phyloP scores from a whole-genome alignment of 441 rosid species.

The Aleurites moluccanus region DNA sequence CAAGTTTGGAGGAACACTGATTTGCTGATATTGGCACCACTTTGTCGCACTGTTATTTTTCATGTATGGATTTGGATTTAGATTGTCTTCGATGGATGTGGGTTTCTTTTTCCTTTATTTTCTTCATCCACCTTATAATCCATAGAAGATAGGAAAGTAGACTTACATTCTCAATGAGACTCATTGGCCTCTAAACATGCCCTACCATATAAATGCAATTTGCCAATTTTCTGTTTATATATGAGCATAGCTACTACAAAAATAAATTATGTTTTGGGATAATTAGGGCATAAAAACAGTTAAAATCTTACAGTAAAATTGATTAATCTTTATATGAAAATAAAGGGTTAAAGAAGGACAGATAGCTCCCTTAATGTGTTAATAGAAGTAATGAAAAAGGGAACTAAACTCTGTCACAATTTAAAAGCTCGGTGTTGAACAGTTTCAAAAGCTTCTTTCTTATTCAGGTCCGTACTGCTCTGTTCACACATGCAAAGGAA shows the following conservation, averaged over 20 bases:
- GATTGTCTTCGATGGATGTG: not conserved
- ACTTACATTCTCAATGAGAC: not conserved
- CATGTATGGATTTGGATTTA: conserved; percentile 16
- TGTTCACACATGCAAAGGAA: not conserved
- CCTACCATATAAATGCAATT: not conserved
- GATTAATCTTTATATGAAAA: no score
- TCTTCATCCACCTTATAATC: not conserved
- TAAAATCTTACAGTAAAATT: no score
- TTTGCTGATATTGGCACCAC: not conserved
- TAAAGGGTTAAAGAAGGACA: no score
- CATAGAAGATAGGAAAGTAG: not conserved
- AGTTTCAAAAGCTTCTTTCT: not conserved
- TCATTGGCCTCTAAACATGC: not conserved
- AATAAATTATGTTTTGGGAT: not conserved
- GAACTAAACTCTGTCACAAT: not conserved
- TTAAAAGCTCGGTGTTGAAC: not conserved
- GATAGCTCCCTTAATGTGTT: no score
- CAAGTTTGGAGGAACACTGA: not conserved
- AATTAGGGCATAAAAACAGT: not conserved
- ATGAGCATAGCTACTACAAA: not conserved
- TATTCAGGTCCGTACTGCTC: not conserved
- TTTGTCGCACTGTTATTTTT: not conserved
- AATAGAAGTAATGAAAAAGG: no score
- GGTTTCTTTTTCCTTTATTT: not conserved
- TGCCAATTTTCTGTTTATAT: not conserved